Evolutionary conservation across 2,329 filamentous ascomycete genomes (phyloP), one percentile per base, ranked within the genome.

Genomic region (Trichoderma sp.): DNA sequence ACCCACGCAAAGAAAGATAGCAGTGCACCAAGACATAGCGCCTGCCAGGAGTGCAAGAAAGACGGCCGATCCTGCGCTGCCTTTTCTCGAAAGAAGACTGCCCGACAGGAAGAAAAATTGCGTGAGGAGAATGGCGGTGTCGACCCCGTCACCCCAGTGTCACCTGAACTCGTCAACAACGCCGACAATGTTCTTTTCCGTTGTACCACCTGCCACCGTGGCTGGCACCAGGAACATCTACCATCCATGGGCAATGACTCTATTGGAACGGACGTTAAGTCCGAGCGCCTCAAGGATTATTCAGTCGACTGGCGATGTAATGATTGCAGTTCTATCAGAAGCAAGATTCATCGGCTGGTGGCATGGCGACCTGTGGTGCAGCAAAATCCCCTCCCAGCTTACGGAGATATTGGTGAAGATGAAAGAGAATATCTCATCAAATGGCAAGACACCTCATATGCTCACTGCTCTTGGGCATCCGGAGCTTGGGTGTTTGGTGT

Each of bases 381-480:
- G 17, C 64, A 53, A 7, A 28, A 71, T 11, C 30, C 57, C 5
- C 63, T 39, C 5, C 74, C 74, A 0, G 50, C 71, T 11, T 79
- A 73, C 50, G 80, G 82, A 12, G 92, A 96, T 77, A 63, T 81
- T 36, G 64, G 63, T 12, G 82, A 84, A 39, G 92, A 94, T 69
- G 86, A 92, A n/a, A 95, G 95, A 74, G 94, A 98, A 75, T 99
- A 98, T 77, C 87, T 99, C 3, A 83, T 99, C 76, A 97, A 96
- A 79, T 98, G 95, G 93, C 90, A 92, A 58, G 85, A 86, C 0
- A 86, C 88, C 70, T 97, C 95, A 0, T 97, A 98, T 77, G 92
- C 91, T 74, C 91, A 93, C 74, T 93, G 93, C 68, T 86, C 85
- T 7, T 99, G 97, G 96, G 92, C 94, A 86, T 90, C 94, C 11